Evolutionary conservation across 2,329 filamentous ascomycete species (phyloP), one percentile per base, ranked within the genome.

Genomic region (Hypoxylon sp.): DNA sequence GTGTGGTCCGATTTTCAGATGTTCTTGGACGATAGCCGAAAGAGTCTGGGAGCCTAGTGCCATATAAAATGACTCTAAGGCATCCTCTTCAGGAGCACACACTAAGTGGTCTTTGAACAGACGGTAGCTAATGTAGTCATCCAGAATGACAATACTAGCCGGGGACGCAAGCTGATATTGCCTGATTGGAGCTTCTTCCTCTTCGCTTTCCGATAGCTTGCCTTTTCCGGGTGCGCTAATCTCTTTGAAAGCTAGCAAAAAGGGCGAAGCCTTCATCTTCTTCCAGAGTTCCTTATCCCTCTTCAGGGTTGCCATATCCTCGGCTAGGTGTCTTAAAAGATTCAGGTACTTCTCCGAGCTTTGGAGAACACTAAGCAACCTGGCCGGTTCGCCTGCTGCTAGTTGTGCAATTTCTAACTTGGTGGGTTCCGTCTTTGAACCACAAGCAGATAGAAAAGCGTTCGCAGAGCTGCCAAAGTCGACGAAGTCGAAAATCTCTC

Each of bases 401-500:
- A 96, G 88, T 38, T 87, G 85, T 3, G 94, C 95, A 70, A 99
- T 87, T 77, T 99, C 96, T 2, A 87, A 77, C 72, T 92, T 96
- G 2, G 91, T 96, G 3, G 96, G 96, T 77, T 99, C 95, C 67
- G 88, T 89, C 78, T 97, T 97, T 2, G 93, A 95, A 8, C 96
- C 96, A 69, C 94, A 93, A 67, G 92, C 92, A 71, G 93, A 87
- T 16, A 99, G 81, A 73, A 99, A 99, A 0, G 91, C 84, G 73
- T 98, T 98, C 1, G 93, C 95, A 75, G 95, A 89, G 32, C 85
- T 81, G 0, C 95, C 93, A 80, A 97, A 99, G 76, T 98, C 92
- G 12, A 98, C 94, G 78, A 97, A 99, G 75, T 98, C 93, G 70
- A 99, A 97, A 30, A 99, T 96, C 30, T 97, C 92, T 9, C 88